A percentile compares a stretch with the other conserved stretches of the same genome.
Evolutionary conservation across 2,329 filamentous ascomycete genomes (phyloP).

Genomic region (Coleophoma eucalyptorum): DNA sequence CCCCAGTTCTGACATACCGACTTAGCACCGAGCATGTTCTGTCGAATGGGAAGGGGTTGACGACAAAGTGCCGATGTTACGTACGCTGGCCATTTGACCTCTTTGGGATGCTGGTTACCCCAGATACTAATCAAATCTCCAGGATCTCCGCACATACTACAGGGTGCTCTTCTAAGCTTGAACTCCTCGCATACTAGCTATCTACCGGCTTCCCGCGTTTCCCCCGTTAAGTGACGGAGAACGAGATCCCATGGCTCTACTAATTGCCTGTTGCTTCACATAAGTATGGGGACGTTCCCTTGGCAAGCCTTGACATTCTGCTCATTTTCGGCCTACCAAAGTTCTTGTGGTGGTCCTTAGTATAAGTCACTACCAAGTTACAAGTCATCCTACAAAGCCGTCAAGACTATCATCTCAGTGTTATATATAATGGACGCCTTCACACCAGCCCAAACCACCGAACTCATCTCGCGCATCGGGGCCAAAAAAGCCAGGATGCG

Average conservation of each 20-base stretch:
- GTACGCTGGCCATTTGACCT: no score
- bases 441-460: conserved; percentile 43
- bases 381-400: background rate
- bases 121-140: no score
- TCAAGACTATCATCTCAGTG: background rate
- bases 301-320: background rate
- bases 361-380: background rate
- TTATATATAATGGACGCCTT: conserved; percentile 31
- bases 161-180: no score
- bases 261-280: background rate
- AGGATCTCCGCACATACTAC: no score
- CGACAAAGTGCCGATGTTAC: no score
- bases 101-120: no score
- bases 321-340: background rate
- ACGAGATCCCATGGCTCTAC: no score
- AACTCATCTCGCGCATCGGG: conserved; percentile 46
- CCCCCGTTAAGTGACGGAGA: no score
- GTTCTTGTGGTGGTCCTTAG: background rate
- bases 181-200: no score
- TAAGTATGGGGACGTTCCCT: background rate
- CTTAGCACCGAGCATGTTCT: background rate
- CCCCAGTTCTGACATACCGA: background rate
- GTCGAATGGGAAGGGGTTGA: background rate
- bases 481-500: conserved; percentile 48
- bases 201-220: no score